Conservation (phyloP, 2,329 filamentous ascomycete genomes). For the Monilinia fructigena region DNA sequence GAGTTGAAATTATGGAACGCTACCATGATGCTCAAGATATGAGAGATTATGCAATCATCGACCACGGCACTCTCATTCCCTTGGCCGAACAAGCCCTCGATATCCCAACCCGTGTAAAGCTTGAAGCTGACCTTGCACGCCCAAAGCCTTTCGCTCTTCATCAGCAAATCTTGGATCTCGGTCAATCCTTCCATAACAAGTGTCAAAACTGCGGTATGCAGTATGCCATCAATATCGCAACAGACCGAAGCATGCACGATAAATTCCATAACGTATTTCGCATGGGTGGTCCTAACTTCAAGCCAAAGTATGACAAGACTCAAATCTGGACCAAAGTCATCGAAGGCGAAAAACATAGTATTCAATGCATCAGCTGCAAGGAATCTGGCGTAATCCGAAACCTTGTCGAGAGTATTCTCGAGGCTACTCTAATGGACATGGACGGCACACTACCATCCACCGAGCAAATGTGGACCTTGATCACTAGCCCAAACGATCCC, state of each 20-base stretch:
- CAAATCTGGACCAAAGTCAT: slow-evolving; percentile 17
- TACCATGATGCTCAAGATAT: slow-evolving; percentile 16
- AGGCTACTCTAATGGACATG: slow-evolving; percentile 20
- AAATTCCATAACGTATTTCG: slow-evolving; percentile 21
- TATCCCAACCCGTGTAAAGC: slow-evolving; percentile 7
- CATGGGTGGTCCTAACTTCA: background rate
- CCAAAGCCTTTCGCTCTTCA: slow-evolving; percentile 6
- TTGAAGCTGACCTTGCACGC: slow-evolving; percentile 2
- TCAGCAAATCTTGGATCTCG: slow-evolving; percentile 28
- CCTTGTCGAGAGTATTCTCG: slow-evolving; percentile 12
- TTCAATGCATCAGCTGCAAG: slow-evolving; percentile 2
- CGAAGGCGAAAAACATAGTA: slow-evolving; percentile 1
- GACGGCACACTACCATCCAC: slow-evolving; percentile 2
- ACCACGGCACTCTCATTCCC: slow-evolving; percentile 5
- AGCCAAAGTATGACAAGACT: slow-evolving; percentile 4
- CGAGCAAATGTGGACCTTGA: slow-evolving; percentile 20
- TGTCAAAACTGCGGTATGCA: slow-evolving; percentile 29
- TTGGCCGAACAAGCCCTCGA: background rate
- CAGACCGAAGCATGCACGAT: slow-evolving; percentile 25
- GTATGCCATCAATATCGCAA: slow-evolving; percentile 25
- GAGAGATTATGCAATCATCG: slow-evolving; percentile 15
- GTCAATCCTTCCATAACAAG: slow-evolving; percentile 18
- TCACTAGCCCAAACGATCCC: slow-evolving; percentile 18
- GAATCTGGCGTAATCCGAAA: slow-evolving; percentile 6
- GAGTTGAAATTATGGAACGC: background rate